Percentiles rank a stretch among this genome's conserved stretches.
These are phyloP conservation scores for Teratosphaeria epicoccoides DNA, from an alignment of 2,329 filamentous ascomycete species.

Conservation along the genomic window DNA sequence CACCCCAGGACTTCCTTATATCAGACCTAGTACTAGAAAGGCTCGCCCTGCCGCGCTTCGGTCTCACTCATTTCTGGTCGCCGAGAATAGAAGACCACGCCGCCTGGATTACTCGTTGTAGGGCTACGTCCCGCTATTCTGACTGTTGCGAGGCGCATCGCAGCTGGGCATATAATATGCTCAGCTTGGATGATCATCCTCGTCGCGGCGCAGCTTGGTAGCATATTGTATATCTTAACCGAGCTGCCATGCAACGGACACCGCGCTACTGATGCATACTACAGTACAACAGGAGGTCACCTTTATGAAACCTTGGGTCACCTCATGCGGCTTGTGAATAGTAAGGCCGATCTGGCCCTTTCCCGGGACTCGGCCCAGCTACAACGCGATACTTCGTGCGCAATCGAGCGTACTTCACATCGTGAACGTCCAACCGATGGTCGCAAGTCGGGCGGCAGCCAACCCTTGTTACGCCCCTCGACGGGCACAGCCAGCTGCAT, in stretches of 20 bases:
- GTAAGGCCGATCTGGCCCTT: not conserved
- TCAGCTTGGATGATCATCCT: not conserved
- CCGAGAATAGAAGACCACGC: not conserved
- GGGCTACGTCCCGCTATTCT: not conserved
- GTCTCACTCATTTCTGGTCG: not conserved
- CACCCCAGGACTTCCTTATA: not conserved
- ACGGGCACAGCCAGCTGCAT: not conserved
- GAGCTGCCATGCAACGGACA: not conserved
- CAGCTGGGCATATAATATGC: not conserved
- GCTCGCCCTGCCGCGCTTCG: not conserved
- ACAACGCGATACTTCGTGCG: not conserved
- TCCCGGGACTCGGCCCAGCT: not conserved
- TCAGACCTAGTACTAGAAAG: not conserved
- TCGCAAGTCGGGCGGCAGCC: not conserved
- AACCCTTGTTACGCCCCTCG: not conserved
- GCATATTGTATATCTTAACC: not conserved
- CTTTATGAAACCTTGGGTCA: not conserved
- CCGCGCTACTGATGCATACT: not conserved
- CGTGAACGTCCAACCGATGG: not conserved
- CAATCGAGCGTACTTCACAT: not conserved
- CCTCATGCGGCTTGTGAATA: not conserved
- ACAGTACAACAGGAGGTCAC: not conserved
- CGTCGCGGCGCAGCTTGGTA: not conserved
- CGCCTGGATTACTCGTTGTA: not conserved
- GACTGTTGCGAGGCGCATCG: not conserved